Evolutionary conservation across 2,329 filamentous ascomycete species (phyloP), one percentile per base, ranked within the genome.

Genomic region (Pseudogymnoascus sp.): DNA sequence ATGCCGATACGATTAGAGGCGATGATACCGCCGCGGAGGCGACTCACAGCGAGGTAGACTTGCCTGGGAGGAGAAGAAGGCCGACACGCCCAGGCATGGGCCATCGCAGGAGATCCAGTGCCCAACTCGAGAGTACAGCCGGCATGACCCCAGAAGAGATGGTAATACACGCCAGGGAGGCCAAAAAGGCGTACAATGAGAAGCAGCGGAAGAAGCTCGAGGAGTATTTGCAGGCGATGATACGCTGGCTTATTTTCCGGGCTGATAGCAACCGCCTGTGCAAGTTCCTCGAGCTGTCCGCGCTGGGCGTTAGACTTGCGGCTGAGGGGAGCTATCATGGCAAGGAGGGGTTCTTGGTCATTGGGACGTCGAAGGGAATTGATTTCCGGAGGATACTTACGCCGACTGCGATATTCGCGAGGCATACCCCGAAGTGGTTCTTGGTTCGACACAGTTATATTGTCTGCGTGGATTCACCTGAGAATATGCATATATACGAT

Each of bases 401-500:
- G 2, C 91, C 91, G 0, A 82, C 85, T 61, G 87, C 92, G 70
- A 83, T 96, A 66, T 90, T 92, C 72, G 86, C 87, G 61, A 85
- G 92, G 11, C 93, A 97, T 75, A 89, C 86, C 65, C 91, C 92
- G 17, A 97, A 97, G 75, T 99, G 95, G 95, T 99, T 99, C 73
- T 80, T 97, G 19, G 92, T 99, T n/a, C 83, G 95, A 61, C 93
- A 97, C 75, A 97, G 92, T 77, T 99, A 99, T 72, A 88, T 99
- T 65, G 93, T 96, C 50, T 97, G 93, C 69, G 93, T 97, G n/a
- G 93, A 97, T 73, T 97, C 95, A 0, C 95, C 95, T 0, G 93
- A 97, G 74, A 96, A 96, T 70, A 96, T 97, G 89, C 93, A 96
- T 71, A 96, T 97, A 35, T 97, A 96, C 74, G 96, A 99, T 76